Conservation (phyloP, 805 yeast genomes). For the Kuraishia borneana region DNA sequence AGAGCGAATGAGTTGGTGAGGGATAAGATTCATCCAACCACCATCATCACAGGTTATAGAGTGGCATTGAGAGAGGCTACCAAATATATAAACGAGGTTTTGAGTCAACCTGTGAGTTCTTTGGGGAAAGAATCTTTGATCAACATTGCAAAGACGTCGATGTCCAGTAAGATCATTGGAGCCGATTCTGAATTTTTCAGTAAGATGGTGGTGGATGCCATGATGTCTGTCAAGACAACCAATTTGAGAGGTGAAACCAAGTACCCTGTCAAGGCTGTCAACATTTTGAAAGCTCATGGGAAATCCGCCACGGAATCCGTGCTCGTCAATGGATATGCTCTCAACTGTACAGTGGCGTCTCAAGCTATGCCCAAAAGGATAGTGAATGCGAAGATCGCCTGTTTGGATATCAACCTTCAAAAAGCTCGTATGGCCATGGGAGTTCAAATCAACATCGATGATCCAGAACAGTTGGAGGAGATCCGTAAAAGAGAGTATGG, state of each 20-base stretch:
- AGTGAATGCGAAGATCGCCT: constrained; percentile 68
- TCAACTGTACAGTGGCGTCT: constrained; percentile 93
- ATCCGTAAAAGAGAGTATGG: constrained; percentile 84
- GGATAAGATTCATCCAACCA: constrained; percentile 94
- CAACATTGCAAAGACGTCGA: constrained; percentile 91
- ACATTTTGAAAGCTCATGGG: constrained; percentile 93
- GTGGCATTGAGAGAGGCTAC: constrained; percentile 88
- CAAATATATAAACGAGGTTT: constrained; percentile 73
- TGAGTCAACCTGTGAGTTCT: constrained; percentile 68
- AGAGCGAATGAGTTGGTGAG: constrained; percentile 91
- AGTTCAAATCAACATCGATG: constrained; percentile 91
- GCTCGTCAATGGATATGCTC: constrained; percentile 86
- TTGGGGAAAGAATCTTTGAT: constrained; percentile 77
- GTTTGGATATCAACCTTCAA: constrained; percentile 85
- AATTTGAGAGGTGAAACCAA: constrained; percentile 79
- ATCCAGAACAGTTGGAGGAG: constrained; percentile 93
- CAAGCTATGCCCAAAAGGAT: constrained; percentile 87
- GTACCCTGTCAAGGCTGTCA: constrained; percentile 96
- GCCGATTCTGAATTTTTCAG: constrained; percentile 86
- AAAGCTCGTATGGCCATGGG: constrained; percentile 98
- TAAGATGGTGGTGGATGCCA: constrained; percentile 86
- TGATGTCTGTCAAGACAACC: constrained; percentile 87
- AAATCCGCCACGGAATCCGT: constrained; percentile 81
- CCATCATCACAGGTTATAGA: constrained; percentile 93
- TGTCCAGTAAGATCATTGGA: constrained; percentile 95